These are phyloP conservation scores for Phytophthora pisi DNA, from an alignment of 352 stramenopile genomes.

Conservation along the genomic window DNA sequence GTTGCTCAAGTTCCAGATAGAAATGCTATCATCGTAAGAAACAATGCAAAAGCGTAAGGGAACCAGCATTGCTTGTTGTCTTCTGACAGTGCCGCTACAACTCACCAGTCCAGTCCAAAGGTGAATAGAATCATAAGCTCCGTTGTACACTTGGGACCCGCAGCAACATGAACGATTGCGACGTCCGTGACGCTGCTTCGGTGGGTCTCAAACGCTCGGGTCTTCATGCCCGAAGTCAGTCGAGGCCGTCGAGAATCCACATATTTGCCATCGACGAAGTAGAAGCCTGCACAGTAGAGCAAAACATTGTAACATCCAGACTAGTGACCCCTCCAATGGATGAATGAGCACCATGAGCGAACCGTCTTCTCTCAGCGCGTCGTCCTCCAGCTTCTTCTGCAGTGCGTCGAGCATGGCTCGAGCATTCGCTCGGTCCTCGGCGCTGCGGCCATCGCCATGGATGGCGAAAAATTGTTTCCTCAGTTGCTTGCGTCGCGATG, in stretches of 20 bases:
- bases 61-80: neutral
- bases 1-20: conserved; percentile 50
- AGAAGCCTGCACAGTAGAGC: conserved; percentile 45
- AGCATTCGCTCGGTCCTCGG: conserved; percentile 42
- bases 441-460: conserved; percentile 48
- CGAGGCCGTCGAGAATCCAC: conserved; percentile 44
- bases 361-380: conserved; percentile 67
- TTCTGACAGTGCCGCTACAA: neutral
- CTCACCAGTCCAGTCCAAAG: conserved; percentile 58
- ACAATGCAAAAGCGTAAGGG: neutral
- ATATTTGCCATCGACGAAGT: conserved; percentile 56
- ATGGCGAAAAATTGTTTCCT: conserved; percentile 50
- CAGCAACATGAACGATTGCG: conserved; percentile 20
- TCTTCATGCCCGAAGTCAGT: conserved; percentile 63
- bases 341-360: neutral
- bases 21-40: conserved; percentile 34
- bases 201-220: conserved; percentile 47
- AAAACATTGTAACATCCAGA: neutral
- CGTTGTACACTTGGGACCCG: conserved; percentile 1
- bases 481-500: conserved; percentile 45
- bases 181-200: conserved; percentile 33
- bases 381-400: conserved; percentile 65
- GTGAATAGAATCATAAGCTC: conserved; percentile 36
- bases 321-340: neutral
- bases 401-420: conserved; percentile 60